These are phyloP conservation scores for Nidularia pulvinata DNA, from an alignment of 768 basidiomycete genomes.

Conservation along the genomic window DNA sequence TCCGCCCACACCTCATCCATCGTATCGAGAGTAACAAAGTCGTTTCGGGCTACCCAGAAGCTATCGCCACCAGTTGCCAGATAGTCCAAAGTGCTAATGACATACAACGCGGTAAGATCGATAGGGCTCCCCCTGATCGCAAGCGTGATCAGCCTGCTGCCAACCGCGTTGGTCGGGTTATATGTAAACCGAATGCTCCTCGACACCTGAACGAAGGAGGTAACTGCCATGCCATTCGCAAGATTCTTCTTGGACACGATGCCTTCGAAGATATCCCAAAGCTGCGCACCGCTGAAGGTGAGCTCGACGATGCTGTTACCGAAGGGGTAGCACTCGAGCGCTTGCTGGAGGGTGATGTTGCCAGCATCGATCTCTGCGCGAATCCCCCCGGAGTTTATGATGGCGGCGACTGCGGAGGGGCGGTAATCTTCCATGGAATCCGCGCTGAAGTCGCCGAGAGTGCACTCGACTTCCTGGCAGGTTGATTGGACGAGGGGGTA, in stretches of 20 bases:
- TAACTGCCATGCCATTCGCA: conserved; percentile 23
- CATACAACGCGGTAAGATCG: conserved; percentile 20
- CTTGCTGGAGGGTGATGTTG: conserved; percentile 34
- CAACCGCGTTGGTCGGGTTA: conserved; percentile 21
- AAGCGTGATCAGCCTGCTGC: conserved; percentile 25
- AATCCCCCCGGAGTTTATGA: conserved; percentile 44
- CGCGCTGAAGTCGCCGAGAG: conserved; percentile 37
- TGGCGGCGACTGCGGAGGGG: conserved; percentile 20
- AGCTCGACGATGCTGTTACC: conserved; percentile 38
- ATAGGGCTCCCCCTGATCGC: conserved; percentile 20
- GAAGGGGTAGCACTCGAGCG: conserved; percentile 42
- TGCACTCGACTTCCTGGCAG: conserved; percentile 42
- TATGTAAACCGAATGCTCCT: conserved; percentile 28
- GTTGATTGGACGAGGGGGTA: conserved; percentile 31
- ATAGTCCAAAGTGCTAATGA: conserved; percentile 28
- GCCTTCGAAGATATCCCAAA: conserved; percentile 43
- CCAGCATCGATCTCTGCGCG: conserved; percentile 36
- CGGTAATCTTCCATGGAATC: conserved; percentile 40
- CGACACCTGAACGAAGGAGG: conserved; percentile 42
- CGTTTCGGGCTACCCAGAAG: conserved; percentile 22
- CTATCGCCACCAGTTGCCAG: conserved; percentile 32
- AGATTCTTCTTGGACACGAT: conserved; percentile 26
- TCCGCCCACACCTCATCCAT: conserved; percentile 27
- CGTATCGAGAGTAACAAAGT: conserved; percentile 24
- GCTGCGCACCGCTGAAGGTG: conserved; percentile 31